Conservation (phyloP, 129 eudicot species). For the Arctium minus region DNA sequence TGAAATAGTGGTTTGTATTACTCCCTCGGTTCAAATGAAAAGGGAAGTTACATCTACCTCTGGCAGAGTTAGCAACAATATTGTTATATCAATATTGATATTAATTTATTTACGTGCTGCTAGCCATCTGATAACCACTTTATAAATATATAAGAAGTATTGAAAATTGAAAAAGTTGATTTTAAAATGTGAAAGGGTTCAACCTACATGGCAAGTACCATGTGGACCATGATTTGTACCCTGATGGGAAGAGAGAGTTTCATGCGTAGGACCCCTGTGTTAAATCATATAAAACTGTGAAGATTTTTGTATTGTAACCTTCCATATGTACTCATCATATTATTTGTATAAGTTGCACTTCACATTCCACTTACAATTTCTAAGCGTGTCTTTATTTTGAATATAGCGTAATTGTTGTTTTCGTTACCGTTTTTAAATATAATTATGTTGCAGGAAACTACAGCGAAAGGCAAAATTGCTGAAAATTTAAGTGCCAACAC, state of each 20-base stretch:
- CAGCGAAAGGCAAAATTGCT: slow-evolving; percentile 1
- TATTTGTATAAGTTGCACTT: neutral
- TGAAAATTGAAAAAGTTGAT: neutral
- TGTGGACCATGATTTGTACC: neutral
- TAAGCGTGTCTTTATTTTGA: neutral
- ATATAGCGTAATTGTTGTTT: neutral
- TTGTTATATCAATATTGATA: too few species aligned
- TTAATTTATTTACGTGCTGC: neutral
- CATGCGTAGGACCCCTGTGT: neutral
- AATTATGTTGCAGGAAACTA: slow-evolving; percentile 17
- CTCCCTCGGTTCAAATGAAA: neutral
- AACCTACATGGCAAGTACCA: neutral
- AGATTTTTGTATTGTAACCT: neutral
- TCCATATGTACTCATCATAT: neutral
- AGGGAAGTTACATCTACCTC: neutral
- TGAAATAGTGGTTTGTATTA: neutral
- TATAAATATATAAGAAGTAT: neutral
- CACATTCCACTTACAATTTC: neutral
- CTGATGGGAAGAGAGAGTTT: neutral
- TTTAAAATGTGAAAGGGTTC: neutral
- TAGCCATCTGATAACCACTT: too few species aligned
- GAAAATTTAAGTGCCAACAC: slow-evolving; percentile 15
- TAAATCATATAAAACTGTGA: neutral
- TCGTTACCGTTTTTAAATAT: neutral
- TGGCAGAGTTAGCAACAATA: neutral